Conservation (phyloP, 148 eudicot species). For the Fallopia convolvulus region DNA sequence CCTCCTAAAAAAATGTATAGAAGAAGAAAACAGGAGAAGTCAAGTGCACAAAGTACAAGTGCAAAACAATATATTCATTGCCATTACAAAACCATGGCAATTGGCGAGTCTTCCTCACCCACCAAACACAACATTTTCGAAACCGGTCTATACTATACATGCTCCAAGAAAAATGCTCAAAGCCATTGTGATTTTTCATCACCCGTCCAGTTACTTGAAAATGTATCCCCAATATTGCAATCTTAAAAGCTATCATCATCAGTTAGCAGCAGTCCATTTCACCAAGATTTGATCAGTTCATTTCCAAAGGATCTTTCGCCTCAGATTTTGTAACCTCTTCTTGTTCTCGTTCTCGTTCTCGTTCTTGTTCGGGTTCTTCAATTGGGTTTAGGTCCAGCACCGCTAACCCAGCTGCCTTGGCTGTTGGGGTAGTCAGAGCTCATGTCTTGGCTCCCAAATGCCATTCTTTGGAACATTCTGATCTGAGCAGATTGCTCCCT, state of each 20-base stretch:
- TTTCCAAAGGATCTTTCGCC: background rate
- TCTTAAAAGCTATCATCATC: background rate
- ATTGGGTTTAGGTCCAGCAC: background rate
- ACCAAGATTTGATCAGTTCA: background rate
- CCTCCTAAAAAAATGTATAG: background rate
- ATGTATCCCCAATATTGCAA: background rate
- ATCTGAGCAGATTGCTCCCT: conserved; percentile 91
- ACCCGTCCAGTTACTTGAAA: background rate
- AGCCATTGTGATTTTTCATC: background rate
- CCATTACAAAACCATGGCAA: conserved; percentile 5
- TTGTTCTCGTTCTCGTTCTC: too few relatives aligned
- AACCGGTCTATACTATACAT: conserved; percentile 1
- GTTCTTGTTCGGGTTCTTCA: background rate
- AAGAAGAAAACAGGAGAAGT: background rate
- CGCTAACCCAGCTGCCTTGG: conserved; percentile 49
- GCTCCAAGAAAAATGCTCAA: background rate
- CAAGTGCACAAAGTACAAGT: background rate
- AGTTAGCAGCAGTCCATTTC: background rate
- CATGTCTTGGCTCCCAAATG: conserved; percentile 83
- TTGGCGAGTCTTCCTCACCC: conserved; percentile 5
- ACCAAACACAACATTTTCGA: conserved; percentile 4
- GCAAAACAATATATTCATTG: background rate
- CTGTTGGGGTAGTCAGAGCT: conserved; percentile 48
- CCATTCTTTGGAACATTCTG: conserved; percentile 82
- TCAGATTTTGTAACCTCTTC: background rate